A percentile compares a stretch with the other conserved stretches of the same genome.
phyloP scores from a whole-genome alignment of 1,284 basidiomycete species.

The Wallemia ichthyophaga region DNA sequence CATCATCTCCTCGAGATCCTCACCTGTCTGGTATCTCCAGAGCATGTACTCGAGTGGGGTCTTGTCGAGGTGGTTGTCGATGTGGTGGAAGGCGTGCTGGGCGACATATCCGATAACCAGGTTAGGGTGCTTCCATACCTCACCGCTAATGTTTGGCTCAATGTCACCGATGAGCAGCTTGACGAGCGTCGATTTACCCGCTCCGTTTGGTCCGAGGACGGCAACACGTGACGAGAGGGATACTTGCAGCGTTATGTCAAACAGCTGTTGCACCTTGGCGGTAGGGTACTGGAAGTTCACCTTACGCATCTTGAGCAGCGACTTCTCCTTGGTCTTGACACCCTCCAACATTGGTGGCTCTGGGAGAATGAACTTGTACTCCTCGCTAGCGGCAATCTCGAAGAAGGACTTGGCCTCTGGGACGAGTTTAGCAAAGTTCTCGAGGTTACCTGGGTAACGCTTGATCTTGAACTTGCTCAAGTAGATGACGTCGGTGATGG shows the following conservation, averaged over 20 bases:
- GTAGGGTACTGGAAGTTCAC: constrained; percentile 90
- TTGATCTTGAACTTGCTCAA: constrained; percentile 97
- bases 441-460: constrained; percentile 90
- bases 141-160: constrained; percentile 82
- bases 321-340: constrained; percentile 99
- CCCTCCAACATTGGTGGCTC: constrained; percentile 85
- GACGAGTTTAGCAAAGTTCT: constrained; percentile 73
- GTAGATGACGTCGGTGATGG: constrained; percentile 94
- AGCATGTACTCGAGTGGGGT: constrained; percentile 95
- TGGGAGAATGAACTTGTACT: constrained; percentile 91
- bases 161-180: constrained; percentile 94
- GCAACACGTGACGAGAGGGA: constrained; percentile 92
- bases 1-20: constrained; percentile 83
- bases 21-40: constrained; percentile 97
- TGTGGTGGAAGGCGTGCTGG: constrained; percentile 97
- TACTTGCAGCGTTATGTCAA: constrained; percentile 82
- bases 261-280: constrained; percentile 55
- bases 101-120: constrained; percentile 96
- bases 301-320: constrained; percentile 84
- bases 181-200: constrained; percentile 94
- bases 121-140: constrained; percentile 97
- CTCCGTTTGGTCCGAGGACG: constrained; percentile 85
- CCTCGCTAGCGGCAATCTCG: constrained; percentile 70
- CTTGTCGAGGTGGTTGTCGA: constrained; percentile 90
- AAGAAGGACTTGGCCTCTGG: constrained; percentile 97